Evolutionary conservation across 1,284 basidiomycete species (phyloP).

Genomic region (Ceratobasidium sp.): DNA sequence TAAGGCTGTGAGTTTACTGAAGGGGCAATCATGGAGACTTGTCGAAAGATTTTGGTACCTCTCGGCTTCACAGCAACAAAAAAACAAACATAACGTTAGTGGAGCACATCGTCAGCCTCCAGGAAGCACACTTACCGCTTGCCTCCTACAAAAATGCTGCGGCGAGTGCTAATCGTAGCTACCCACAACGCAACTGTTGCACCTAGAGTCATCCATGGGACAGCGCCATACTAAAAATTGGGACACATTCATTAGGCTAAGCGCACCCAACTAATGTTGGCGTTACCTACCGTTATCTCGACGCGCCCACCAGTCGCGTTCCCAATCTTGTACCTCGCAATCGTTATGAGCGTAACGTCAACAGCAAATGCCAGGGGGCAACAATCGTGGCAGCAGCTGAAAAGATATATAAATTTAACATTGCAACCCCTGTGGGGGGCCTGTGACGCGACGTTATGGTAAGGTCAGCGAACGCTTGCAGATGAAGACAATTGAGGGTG

Average conservation of each 20-base stretch:
- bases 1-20: too few relatives aligned
- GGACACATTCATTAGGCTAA: slow-evolving; percentile 32
- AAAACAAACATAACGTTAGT: neutral
- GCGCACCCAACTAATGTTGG: slow-evolving; percentile 39
- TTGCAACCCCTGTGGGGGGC: too few relatives aligned
- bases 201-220: slow-evolving; percentile 58
- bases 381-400: slow-evolving; percentile 53
- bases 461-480: too few relatives aligned
- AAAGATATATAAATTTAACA: too few relatives aligned
- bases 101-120: neutral
- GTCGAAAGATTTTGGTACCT: neutral
- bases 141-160: slow-evolving; percentile 51
- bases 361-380: slow-evolving; percentile 60
- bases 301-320: slow-evolving; percentile 54
- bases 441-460: too few relatives aligned
- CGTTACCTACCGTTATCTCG: slow-evolving; percentile 53
- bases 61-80: slow-evolving; percentile 6
- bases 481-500: too few relatives aligned
- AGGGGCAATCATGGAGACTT: neutral
- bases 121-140: slow-evolving; percentile 12
- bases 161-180: slow-evolving; percentile 53
- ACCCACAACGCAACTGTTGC: slow-evolving; percentile 60
- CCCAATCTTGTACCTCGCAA: slow-evolving; percentile 49
- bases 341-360: slow-evolving; percentile 56
- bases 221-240: slow-evolving; percentile 50